A percentile compares a stretch with the other conserved stretches of the same genome.
Evolutionary conservation across 768 basidiomycete genomes (phyloP).

Genomic region (Pluteus cervinus): DNA sequence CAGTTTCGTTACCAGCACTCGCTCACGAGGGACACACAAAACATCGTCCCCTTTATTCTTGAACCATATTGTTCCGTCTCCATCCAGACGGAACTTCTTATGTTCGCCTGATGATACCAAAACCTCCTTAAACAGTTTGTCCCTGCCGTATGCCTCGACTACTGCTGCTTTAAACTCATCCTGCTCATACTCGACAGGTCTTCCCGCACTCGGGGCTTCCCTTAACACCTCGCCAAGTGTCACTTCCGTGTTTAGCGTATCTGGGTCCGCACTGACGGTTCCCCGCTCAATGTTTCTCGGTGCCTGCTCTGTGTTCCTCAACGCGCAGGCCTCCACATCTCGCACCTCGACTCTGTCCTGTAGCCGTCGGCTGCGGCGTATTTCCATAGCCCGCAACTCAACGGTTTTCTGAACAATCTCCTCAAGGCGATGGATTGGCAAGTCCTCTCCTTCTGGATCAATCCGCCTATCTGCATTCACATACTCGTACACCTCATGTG

Average conservation of each 20-base stretch:
- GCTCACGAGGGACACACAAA: slow-evolving; percentile 14
- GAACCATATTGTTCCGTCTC: slow-evolving; percentile 6
- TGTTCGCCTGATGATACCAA: slow-evolving; percentile 3
- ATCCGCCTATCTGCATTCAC: slow-evolving; percentile 13
- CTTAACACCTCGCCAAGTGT: no score
- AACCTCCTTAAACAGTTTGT: slow-evolving; percentile 8
- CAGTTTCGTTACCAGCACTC: slow-evolving; percentile 6
- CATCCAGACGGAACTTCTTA: slow-evolving; percentile 1
- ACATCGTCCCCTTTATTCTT: slow-evolving; percentile 7
- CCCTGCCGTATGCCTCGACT: slow-evolving; percentile 10
- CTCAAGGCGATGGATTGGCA: slow-evolving; percentile 10
- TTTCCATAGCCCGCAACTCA: no score
- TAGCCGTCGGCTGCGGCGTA: slow-evolving; percentile 6
- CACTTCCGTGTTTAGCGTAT: no score
- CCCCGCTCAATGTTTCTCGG: no score
- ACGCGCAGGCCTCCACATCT: slow-evolving; percentile 7
- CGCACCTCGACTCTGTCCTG: slow-evolving; percentile 5
- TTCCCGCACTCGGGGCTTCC: no score
- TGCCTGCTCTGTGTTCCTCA: slow-evolving; percentile 10
- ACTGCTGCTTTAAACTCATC: no score
- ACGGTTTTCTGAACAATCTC: no score
- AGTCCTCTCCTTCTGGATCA: slow-evolving; percentile 12
- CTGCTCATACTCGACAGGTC: no score
- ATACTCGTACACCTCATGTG: slow-evolving; percentile 6
- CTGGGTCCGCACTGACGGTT: no score